Evolutionary conservation across 257 asterid species (phyloP), one percentile per base, ranked within the genome.

Genomic region (Coffea canephora): DNA sequence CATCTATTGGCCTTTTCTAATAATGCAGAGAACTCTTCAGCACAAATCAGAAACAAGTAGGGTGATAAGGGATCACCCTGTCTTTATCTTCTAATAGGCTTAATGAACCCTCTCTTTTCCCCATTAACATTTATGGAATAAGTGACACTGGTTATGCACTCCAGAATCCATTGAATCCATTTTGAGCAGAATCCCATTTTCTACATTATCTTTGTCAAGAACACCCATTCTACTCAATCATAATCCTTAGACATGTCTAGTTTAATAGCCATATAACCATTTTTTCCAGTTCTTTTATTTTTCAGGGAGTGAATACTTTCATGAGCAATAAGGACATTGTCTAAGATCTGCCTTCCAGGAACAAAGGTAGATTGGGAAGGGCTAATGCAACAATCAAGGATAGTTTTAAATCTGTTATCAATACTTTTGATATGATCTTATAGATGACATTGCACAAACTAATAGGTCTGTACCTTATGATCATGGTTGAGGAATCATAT

Each of bases 1-100:
- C 14, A 0, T 15, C 2, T 23, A 1, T 55, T 18, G 16, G n/a
- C n/a, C n/a, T 19, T 1, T 0, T 0, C 0, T 16, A 18, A 16
- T 16, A 16, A 16, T 4, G 6, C 9, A 16, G 5, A 18, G 7
- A 7, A 55, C 5, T 7, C 43, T 39, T 55, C 6, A 16, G 0
- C 8, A 16, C 23, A 55, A 3, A 55, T 16, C 2, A 52, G 13
- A 12, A 52, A 52, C 2, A 52, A 3, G 3, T 52, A 52, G 3
- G 57, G 57, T 1, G 57, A 52, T 3, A 52, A 52, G 1, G 16
- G n/a, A 8, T 55, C 64, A 1, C n/a, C 64, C 4, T 55, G 64
- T 19, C 64, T 55, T 4, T 18, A 16, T 1, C 64, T 25, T 4
- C 8, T 55, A 0, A 0, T 2, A 4, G 64, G 64, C 0, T 3